Base-by-base conservation (phyloP, 345 rosid species). In the Hirschfeldia incana region DNA sequence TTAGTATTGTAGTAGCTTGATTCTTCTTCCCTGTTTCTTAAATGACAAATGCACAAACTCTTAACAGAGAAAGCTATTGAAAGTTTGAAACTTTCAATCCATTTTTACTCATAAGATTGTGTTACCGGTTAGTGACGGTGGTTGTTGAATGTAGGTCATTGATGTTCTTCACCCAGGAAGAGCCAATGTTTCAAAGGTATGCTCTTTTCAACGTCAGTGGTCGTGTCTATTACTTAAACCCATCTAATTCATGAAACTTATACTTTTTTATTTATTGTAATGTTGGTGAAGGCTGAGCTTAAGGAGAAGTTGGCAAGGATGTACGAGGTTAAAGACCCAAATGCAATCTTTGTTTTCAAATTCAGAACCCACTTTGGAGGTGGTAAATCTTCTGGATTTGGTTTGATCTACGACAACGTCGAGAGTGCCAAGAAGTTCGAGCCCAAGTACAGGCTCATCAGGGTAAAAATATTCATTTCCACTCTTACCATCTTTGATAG, bases 141-240 rank as follows among this genome's bases (percentile, higher is more conserved):
- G 8, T 1, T 9, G 69, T 2, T 74, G 75, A 27, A 46, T 76
- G 74, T 83, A 94, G 98, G 84, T 94, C 2, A 91, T 94, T 74
- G 98, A 94, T 87, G 98, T 92, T 77, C 91, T 94, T 73, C 98
- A 94, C 82, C 98, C 98, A 5, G 97, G 98, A 5, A 85, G 94
- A 49, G 81, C 98, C 53, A 94, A 94, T 89, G 98, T 94, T 13
- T 87, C 97, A 61, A 94, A 94, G 98, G 98, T 92, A 39, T 37
- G 63, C 3, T 33, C 46, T 65, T 70, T 44, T 21, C 21, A 21
- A 70, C 6, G 49, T 53, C 10, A 10, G 8, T 26, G n/a, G 1
- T 0, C n/a, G 8, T 44, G 32, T 30, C 4, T 17, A 7, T n/a
- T 37, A 8, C 16, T 21, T 21, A 21, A 16, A n/a, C 4, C 37